These are phyloP conservation scores for Sutorius eximius DNA, from an alignment of 1,284 basidiomycete genomes.

Conservation along the genomic window DNA sequence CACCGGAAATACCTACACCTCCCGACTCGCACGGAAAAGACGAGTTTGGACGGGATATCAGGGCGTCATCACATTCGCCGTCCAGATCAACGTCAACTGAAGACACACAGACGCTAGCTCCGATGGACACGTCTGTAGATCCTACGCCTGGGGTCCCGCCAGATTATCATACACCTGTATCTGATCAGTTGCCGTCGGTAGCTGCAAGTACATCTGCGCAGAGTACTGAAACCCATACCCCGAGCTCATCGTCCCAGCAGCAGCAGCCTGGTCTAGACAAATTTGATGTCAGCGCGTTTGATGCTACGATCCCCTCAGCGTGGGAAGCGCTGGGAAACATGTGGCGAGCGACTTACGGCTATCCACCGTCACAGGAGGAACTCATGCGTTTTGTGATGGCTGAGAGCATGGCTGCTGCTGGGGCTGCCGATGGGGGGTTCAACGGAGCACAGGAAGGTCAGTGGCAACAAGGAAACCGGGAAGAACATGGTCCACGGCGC, in stretches of 20 bases:
- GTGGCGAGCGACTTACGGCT: slow-evolving; percentile 67
- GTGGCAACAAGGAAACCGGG: slow-evolving; percentile 24
- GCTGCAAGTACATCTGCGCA: slow-evolving; percentile 54
- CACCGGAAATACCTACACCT: slow-evolving; percentile 24
- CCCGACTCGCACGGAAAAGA: slow-evolving; percentile 52
- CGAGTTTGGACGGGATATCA: slow-evolving; percentile 79
- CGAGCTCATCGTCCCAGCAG: slow-evolving; percentile 40
- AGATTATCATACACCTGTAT: slow-evolving; percentile 50
- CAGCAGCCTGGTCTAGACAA: slow-evolving; percentile 53
- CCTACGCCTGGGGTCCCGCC: slow-evolving; percentile 38
- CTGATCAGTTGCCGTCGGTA: slow-evolving; percentile 45
- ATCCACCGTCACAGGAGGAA: slow-evolving; percentile 65
- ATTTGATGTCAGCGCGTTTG: slow-evolving; percentile 68
- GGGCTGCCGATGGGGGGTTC: slow-evolving; percentile 12
- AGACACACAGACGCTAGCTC: slow-evolving; percentile 34
- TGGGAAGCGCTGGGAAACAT: slow-evolving; percentile 76
- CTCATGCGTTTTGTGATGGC: slow-evolving; percentile 69
- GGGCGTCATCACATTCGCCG: slow-evolving; percentile 44
- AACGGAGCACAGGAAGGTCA: slow-evolving; percentile 20
- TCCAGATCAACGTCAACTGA: slow-evolving; percentile 34
- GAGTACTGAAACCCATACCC: slow-evolving; percentile 35
- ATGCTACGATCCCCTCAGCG: slow-evolving; percentile 64
- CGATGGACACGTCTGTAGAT: slow-evolving; percentile 38
- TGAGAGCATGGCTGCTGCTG: slow-evolving; percentile 35
- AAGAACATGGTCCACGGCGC: slow-evolving; percentile 14